Evolutionary conservation across 1,139 yeast species (phyloP).

Genomic region (Meyerozyma athensensis): DNA sequence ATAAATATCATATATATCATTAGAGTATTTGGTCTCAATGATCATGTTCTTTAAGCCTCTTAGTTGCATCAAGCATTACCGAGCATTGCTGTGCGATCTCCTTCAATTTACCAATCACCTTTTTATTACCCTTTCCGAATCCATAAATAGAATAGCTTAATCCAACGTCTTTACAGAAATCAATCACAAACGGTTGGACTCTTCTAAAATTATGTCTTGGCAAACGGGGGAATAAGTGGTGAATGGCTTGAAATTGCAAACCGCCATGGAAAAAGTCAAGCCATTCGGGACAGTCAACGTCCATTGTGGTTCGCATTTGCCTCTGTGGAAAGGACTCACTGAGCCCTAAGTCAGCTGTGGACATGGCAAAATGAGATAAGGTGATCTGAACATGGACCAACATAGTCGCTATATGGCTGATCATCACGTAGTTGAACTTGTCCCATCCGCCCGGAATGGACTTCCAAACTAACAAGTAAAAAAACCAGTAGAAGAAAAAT

Average conservation of each 20-base stretch:
- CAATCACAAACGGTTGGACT: slow-evolving; percentile 67
- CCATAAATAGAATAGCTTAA: slow-evolving; percentile 81
- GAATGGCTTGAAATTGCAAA: slow-evolving; percentile 85
- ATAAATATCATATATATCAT: slow-evolving; percentile 3
- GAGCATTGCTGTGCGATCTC: slow-evolving; percentile 78
- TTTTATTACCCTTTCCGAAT: slow-evolving; percentile 69
- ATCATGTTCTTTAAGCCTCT: slow-evolving; percentile 35
- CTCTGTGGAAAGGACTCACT: slow-evolving; percentile 79
- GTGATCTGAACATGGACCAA: slow-evolving; percentile 91
- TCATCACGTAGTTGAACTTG: slow-evolving; percentile 56
- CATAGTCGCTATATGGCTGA: slow-evolving; percentile 80
- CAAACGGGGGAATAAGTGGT: slow-evolving; percentile 82
- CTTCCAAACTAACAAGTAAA: slow-evolving; percentile 55
- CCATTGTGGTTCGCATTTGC: slow-evolving; percentile 90
- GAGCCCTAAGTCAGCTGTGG: slow-evolving; percentile 79
- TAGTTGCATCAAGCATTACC: slow-evolving; percentile 66
- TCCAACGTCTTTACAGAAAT: slow-evolving; percentile 76
- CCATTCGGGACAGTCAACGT: slow-evolving; percentile 92
- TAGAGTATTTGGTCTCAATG: slow-evolving; percentile 6
- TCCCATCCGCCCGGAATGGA: slow-evolving; percentile 48
- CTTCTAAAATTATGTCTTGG: slow-evolving; percentile 82
- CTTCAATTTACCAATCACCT: slow-evolving; percentile 63
- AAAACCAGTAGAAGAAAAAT: slow-evolving; percentile 75
- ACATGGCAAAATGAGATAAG: slow-evolving; percentile 88
- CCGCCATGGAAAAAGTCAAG: slow-evolving; percentile 90